These are phyloP conservation scores for Yamadazyma ubonensis DNA, from an alignment of 805 yeast species.

Conservation along the genomic window DNA sequence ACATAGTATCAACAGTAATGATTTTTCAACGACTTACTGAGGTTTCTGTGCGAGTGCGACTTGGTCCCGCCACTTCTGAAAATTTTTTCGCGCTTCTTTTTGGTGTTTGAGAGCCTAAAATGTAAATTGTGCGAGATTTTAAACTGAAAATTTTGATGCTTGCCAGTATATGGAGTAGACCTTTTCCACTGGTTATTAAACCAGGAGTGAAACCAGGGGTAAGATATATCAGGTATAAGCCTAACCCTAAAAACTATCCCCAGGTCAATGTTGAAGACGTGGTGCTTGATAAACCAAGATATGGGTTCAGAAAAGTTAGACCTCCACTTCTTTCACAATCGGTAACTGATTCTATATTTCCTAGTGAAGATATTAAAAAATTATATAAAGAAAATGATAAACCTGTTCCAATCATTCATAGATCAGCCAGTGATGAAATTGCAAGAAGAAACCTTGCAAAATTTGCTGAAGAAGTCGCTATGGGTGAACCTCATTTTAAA, in stretches of 20 bases:
- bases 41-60: too few relatives aligned
- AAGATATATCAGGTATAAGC: conserved; percentile 28
- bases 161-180: too few relatives aligned
- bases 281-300: conserved; percentile 35
- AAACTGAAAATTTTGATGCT: too few relatives aligned
- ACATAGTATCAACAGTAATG: conserved; percentile 9
- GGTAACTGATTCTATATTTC: conserved; percentile 42
- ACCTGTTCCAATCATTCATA: conserved; percentile 42
- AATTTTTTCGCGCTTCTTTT: too few relatives aligned
- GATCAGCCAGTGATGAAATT: conserved; percentile 33
- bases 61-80: conserved; percentile 6
- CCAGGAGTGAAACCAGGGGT: too few relatives aligned
- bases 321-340: conserved; percentile 38
- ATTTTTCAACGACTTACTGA: conserved; percentile 8
- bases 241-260: conserved; percentile 35
- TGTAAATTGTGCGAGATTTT: too few relatives aligned
- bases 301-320: conserved; percentile 40
- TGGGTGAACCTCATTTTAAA: conserved; percentile 74
- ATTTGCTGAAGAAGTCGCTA: conserved; percentile 51
- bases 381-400: conserved; percentile 37
- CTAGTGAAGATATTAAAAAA: conserved; percentile 33
- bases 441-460: conserved; percentile 39
- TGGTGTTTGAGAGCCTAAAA: too few relatives aligned
- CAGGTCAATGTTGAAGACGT: conserved; percentile 40
- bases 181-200: not conserved